Evolutionary conservation across 768 basidiomycete genomes (phyloP), one percentile per base, ranked within the genome.

Genomic region (Lentinus tigrinus): DNA sequence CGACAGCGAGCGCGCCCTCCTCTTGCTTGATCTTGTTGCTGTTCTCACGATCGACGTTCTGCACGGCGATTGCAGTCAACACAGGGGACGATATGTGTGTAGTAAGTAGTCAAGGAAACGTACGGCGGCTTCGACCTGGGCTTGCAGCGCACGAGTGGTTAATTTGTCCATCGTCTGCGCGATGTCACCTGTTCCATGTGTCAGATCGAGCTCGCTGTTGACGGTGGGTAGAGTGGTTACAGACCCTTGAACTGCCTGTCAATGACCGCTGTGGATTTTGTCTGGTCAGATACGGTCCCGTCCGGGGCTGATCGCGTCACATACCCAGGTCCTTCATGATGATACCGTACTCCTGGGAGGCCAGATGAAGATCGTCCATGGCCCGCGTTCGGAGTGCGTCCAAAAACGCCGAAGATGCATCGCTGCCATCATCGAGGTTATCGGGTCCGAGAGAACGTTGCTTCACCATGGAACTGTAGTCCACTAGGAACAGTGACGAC

Each of bases 41-140:
- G 67, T 93, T 93, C 72, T 93, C 91, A 54, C 91, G 76, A 71
- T 92, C 89, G 51, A 92, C 90, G 60, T 93, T 92, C 87, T 89
- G 62, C 3, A 53, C 1, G n/a, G 21, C 6, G 13, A 16, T 3
- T 1, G 4, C 26, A 13, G 38, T 48, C 7, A 56, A 24, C 16
- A 49, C 50, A 8, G n/a, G 36, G 26, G 46, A 38, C n/a, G n/a
- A n/a, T n/a, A n/a, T 24, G 55, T 34, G 36, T 8, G 36, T 27
- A 19, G 26, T 19, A 14, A 11, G 24, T 14, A 21, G 39, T 36
- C 27, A 27, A 28, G 8, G 38, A 27, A 4, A 73, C 83, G 67
- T 69, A 88, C 87, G 26, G 90, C 90, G 44, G 91, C 90, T 70
- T 93, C 91, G 27, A 93, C 91, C 70, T 94, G 91, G 10, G 91